A percentile compares a stretch with the other conserved stretches of the same genome.
Evolutionary conservation across 306 rosid species (phyloP).

Genomic region (Trifolium repens): DNA sequence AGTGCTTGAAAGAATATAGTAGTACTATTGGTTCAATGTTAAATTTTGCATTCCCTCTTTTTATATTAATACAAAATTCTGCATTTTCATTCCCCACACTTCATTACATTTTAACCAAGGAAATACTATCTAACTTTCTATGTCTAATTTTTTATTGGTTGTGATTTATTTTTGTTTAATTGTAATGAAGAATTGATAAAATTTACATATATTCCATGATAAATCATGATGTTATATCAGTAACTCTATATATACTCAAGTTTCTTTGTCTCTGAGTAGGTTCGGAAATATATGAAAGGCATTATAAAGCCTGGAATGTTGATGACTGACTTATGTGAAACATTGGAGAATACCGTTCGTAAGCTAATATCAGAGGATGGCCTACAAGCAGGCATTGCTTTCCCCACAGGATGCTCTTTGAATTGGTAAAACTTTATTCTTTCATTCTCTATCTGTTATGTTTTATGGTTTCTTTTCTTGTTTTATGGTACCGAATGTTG

Average conservation of each 20-base stretch:
- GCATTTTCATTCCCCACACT: not conserved
- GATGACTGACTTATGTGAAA: conserved; percentile 95
- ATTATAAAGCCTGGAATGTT: conserved; percentile 93
- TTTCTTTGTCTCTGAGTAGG: conserved; percentile 59
- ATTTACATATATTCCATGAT: conserved; percentile 2
- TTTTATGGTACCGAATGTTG: conserved; percentile 6
- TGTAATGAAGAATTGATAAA: conserved; percentile 9
- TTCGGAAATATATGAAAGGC: conserved; percentile 78
- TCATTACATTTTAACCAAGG: not conserved
- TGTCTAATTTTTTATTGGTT: conserved; percentile 9
- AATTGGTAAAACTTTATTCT: conserved; percentile 64
- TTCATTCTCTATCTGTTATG: conserved; percentile 6
- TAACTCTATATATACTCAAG: conserved; percentile 9
- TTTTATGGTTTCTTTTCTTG: conserved; percentile 11
- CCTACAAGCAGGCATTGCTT: conserved; percentile 97
- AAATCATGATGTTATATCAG: not conserved
- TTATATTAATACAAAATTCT: not conserved
- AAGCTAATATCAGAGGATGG: conserved; percentile 91
- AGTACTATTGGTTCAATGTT: not conserved
- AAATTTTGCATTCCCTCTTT: not conserved
- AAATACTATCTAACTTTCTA: not conserved
- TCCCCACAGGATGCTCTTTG: conserved; percentile 98
- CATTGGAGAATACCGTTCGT: conserved; percentile 88
- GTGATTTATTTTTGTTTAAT: conserved; percentile 17
- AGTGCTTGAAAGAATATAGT: conserved; percentile 7